Percentiles rank a stretch among this genome's conserved stretches.
These are phyloP conservation scores for Didymella glomerata DNA, from an alignment of 2,329 filamentous ascomycete genomes.

Conservation along the genomic window DNA sequence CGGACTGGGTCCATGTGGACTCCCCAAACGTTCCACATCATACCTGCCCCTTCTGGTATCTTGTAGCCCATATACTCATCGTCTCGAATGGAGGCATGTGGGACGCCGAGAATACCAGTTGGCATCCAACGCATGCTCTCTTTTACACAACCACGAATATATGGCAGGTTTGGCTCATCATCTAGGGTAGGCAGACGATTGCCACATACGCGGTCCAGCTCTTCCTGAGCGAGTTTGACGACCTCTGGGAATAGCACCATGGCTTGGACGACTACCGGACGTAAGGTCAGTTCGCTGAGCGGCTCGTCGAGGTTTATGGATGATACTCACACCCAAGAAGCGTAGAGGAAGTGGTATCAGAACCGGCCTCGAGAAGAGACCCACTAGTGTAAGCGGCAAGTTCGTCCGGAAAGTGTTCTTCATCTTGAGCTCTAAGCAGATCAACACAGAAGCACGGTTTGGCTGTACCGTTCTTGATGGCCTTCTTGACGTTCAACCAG, in stretches of 20 bases:
- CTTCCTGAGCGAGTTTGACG: conserved; percentile 32
- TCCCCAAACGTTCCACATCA: conserved; percentile 49
- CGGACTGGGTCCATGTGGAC: conserved; percentile 52
- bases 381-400: conserved; percentile 37
- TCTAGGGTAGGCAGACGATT: conserved; percentile 42
- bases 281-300: not conserved
- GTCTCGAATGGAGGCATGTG: conserved; percentile 37
- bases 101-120: conserved; percentile 32
- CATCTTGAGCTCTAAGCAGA: conserved; percentile 30
- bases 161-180: conserved; percentile 36
- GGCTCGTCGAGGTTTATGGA: not conserved
- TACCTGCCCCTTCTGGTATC: conserved; percentile 50
- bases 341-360: conserved; percentile 39
- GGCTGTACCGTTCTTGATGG: conserved; percentile 14
- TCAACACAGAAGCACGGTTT: conserved; percentile 39
- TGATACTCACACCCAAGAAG: conserved; percentile 30
- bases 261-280: conserved; percentile 33
- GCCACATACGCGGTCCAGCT: conserved; percentile 43
- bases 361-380: conserved; percentile 41
- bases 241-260: conserved; percentile 39
- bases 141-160: conserved; percentile 40
- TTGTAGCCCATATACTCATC: conserved; percentile 46
- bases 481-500: conserved; percentile 34
- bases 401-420: conserved; percentile 33
- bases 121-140: conserved; percentile 47